Evolutionary conservation across 129 eudicot species (phyloP), one percentile per base, ranked within the genome.

Genomic region (Oenanthe sinensis): DNA sequence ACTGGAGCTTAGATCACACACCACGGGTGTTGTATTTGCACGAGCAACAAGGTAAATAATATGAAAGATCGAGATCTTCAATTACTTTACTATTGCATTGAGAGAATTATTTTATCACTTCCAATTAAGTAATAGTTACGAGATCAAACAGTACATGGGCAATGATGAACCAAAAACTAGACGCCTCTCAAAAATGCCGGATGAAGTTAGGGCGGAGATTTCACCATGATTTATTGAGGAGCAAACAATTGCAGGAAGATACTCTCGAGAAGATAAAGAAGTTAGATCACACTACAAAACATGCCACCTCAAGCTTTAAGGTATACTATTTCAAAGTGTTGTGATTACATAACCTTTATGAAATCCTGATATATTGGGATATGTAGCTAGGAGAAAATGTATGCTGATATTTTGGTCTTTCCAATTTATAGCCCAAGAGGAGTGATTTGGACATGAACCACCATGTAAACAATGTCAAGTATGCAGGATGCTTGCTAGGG

Each of bases 381-480:
- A 10, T 67, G 42, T 42, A 26, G 42, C 40, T 30, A 30, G 14
- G 12, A 28, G 72, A 67, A 28, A 67, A 67, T 67, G 71, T 14
- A 30, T 30, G 72, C 72, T 67, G 72, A 67, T 14, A 67, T 12
- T 17, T 12, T 40, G 17, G 1, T 12, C 1, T 52, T 39, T 71
- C 40, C 54, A 4, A 39, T 20, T 13, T 82, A 82, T 82, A 91
- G 97, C 96, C 97, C 40, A 86, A 85, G 86, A 83, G 98, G 84
- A 88, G 91, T 78, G 98, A 94, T 76, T 87, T 94, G 90, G 98
- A 94, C 87, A 87, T 90, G 93, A 94, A 94, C 85, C 89, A 90
- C 62, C 98, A 94, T 46, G 98, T 94, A 30, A 94, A 94, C 87
- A 89, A 94, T 45, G 98, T 90, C 42, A 94, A 94, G 80, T 94